A percentile compares a stretch with the other conserved stretches of the same genome.
These are phyloP conservation scores for Aspergillus alliaceus DNA, from an alignment of 2,329 filamentous ascomycete species.

Conservation along the genomic window DNA sequence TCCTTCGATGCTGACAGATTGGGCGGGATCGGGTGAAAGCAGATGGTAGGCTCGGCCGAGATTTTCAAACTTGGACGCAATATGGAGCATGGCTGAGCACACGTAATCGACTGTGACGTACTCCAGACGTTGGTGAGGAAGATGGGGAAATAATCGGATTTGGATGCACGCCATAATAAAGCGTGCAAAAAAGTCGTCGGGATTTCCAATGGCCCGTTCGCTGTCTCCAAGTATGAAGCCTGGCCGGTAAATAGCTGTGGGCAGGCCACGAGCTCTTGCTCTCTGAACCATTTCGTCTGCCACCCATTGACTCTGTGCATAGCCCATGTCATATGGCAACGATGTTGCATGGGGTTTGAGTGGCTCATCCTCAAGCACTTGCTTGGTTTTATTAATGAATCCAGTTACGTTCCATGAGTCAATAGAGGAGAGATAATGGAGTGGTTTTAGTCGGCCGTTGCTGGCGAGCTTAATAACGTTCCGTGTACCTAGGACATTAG, in stretches of 20 bases:
- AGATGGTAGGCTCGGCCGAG: conserved; percentile 22
- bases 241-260: conserved; percentile 70
- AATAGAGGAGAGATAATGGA: conserved; percentile 28
- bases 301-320: conserved; percentile 84
- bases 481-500: conserved; percentile 74
- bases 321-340: conserved; percentile 66
- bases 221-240: conserved; percentile 78
- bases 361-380: conserved; percentile 20
- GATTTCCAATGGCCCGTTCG: conserved; percentile 61
- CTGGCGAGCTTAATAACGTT: conserved; percentile 70
- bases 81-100: conserved; percentile 17
- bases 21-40: conserved; percentile 16
- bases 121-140: conserved; percentile 26
- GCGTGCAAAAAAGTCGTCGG: conserved; percentile 81
- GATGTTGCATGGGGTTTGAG: conserved; percentile 18
- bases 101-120: conserved; percentile 29
- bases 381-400: conserved; percentile 14
- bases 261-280: conserved; percentile 70
- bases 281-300: conserved; percentile 66
- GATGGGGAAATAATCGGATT: conserved; percentile 46
- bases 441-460: conserved; percentile 15
- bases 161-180: conserved; percentile 79
- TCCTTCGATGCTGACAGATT: conserved; percentile 10
- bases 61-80: conserved; percentile 10
- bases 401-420: conserved; percentile 24